Conservation (phyloP, 106 monocot genomes). For the Dendrobium catenatum region DNA sequence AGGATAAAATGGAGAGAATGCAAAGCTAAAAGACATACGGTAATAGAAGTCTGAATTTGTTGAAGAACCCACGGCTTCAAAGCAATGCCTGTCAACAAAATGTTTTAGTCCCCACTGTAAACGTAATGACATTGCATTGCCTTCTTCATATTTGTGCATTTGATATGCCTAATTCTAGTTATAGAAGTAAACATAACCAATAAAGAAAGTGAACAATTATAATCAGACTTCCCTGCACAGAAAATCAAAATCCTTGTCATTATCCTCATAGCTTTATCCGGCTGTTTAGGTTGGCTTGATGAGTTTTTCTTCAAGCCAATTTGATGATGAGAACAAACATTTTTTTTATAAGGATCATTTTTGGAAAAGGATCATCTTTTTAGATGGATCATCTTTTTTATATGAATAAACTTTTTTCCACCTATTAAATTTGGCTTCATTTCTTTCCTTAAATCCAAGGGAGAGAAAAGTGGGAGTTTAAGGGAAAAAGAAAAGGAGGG, state of each 20-base stretch:
- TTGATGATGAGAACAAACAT: too few species aligned
- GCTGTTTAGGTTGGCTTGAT: background rate
- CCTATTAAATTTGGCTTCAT: too few species aligned
- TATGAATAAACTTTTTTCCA: too few species aligned
- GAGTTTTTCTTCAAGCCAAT: background rate
- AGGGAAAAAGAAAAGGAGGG: too few species aligned
- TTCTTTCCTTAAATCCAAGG: too few species aligned
- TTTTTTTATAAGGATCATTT: too few species aligned
- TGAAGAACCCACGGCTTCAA: slow-evolving; percentile 55
- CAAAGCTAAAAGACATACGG: slow-evolving; percentile 17
- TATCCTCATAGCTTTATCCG: background rate
- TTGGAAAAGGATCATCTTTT: too few species aligned
- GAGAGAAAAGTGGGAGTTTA: too few species aligned
- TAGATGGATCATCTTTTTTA: too few species aligned
- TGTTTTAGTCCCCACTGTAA: background rate
- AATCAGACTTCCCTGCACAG: background rate
- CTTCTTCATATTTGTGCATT: background rate
- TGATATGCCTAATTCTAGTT: background rate
- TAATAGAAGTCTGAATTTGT: slow-evolving; percentile 35
- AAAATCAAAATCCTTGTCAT: background rate
- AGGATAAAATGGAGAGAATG: background rate
- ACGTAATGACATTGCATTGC: background rate
- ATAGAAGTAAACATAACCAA: background rate
- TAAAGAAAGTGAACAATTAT: background rate
- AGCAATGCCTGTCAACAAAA: slow-evolving; percentile 39